Evolutionary conservation across 2,329 filamentous ascomycete genomes (phyloP), one percentile per base, ranked within the genome.

Genomic region (Alternaria sp.): DNA sequence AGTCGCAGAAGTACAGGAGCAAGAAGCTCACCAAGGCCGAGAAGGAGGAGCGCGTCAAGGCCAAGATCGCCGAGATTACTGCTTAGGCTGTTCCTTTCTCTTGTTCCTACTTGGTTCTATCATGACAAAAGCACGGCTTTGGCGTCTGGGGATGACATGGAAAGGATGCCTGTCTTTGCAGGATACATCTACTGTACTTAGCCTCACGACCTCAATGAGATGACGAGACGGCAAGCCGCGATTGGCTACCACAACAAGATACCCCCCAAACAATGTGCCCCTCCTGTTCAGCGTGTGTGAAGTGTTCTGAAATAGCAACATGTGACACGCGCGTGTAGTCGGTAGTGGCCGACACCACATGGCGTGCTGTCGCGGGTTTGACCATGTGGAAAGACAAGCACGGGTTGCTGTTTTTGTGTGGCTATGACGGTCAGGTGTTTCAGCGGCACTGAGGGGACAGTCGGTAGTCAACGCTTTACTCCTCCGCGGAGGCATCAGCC

Each of bases 1-100:
- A 97, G 89, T 93, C 92, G 82, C 89, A 93, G 87, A 97, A 98
- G 90, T 93, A 89, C 91, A 89, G 85, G 83, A 84, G 85, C 77
- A 77, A 79, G 78, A 97, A 97, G 90, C 88, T 93, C 74, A 90
- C 88, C 83, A 91, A 90, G 87, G 93, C 88, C 59, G 86, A 98
- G 92, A 93, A 90, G 86, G 85, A 91, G 82, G 87, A 90, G 84
- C 88, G 90, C 75, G 89, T 99, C 84, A 89, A 96, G 90, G 89
- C 90, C 82, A 96, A 92, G 89, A 99, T 99, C 86, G 89, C 91
- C 81, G 87, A 91, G 85, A 87, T 97, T 79, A 88, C 87, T 77
- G 84, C 83, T 65, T 77, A 77, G 72, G 67, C 63, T 61, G 58
- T 62, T 65, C 57, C 59, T 45, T 67, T 55, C 50, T 55, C 61